A percentile compares a stretch with the other conserved stretches of the same genome.
These are phyloP conservation scores for Suillus luteus DNA, from an alignment of 768 basidiomycete species.

Conservation along the genomic window DNA sequence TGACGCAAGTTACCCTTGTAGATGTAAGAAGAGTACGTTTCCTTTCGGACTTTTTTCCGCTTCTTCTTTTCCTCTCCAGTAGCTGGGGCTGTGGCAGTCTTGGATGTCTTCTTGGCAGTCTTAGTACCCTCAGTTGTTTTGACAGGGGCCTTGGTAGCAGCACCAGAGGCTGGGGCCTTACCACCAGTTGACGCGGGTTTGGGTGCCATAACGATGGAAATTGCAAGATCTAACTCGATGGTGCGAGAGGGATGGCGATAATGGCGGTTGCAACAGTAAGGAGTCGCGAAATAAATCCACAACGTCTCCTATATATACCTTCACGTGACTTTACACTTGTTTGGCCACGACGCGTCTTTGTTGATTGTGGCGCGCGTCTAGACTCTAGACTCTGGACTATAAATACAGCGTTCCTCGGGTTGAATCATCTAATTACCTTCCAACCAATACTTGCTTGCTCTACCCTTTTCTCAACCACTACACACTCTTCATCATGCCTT, in stretches of 20 bases:
- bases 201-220: slow-evolving; percentile 44
- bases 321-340: slow-evolving; percentile 36
- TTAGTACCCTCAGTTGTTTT: slow-evolving; percentile 56
- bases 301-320: slow-evolving; percentile 37
- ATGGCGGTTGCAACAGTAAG: slow-evolving; percentile 13
- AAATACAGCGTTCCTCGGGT: slow-evolving; percentile 19
- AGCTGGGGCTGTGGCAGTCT: slow-evolving; percentile 51
- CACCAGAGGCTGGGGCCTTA: slow-evolving; percentile 63
- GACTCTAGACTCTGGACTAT: slow-evolving; percentile 21
- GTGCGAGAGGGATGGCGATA: slow-evolving; percentile 20
- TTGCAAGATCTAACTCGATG: background rate
- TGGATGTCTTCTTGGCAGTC: slow-evolving; percentile 78
- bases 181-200: slow-evolving; percentile 75
- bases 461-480: background rate
- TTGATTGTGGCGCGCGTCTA: slow-evolving; percentile 27
- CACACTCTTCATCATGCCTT: slow-evolving; percentile 24
- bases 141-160: slow-evolving; percentile 66
- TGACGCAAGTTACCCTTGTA: slow-evolving; percentile 67
- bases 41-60: slow-evolving; percentile 83
- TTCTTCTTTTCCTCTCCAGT: slow-evolving; percentile 84
- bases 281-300: slow-evolving; percentile 12
- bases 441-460: background rate
- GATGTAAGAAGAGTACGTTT: slow-evolving; percentile 93
- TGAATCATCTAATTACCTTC: background rate
- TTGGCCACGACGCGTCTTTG: slow-evolving; percentile 42